A percentile compares a stretch with the other conserved stretches of the same genome.
Conservation (phyloP, 192 early-diverging fungal genomes). For the Coemansia sp. region DNA sequence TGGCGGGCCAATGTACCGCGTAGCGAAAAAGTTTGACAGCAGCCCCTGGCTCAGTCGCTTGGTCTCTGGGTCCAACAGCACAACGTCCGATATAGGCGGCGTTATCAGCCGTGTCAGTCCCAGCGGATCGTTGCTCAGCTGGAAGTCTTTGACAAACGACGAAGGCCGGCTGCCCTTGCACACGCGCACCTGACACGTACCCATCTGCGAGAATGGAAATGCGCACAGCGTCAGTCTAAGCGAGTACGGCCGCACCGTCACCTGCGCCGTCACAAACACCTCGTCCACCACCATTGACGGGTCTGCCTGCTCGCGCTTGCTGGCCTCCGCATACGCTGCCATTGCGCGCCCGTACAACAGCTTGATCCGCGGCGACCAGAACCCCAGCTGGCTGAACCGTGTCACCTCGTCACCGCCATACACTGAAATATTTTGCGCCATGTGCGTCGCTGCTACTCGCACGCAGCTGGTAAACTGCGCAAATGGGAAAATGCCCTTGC, state of each 20-base stretch:
- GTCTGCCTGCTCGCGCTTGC: constrained; percentile 7
- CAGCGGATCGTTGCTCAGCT: constrained; percentile 27
- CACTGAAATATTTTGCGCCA: constrained; percentile 27
- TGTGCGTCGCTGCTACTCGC: constrained; percentile 27
- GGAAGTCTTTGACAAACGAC: constrained; percentile 30
- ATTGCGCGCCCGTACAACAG: constrained; percentile 27
- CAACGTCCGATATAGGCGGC: constrained; percentile 27
- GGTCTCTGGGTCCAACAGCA: constrained; percentile 27
- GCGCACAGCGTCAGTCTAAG: constrained; percentile 24
- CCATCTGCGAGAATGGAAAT: constrained; percentile 32
- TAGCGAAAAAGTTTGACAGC: constrained; percentile 33
- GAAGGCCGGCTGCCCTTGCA: constrained; percentile 23
- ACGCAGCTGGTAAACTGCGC: constrained; percentile 25
- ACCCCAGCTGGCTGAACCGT: constrained; percentile 24
- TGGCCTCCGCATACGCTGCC: constrained; percentile 8
- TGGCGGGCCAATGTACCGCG: constrained; percentile 2
- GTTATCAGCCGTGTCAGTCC: constrained; percentile 29
- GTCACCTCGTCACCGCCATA: constrained; percentile 24
- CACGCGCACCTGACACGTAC: constrained; percentile 39
- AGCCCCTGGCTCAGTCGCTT: constrained; percentile 36
- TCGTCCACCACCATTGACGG: constrained; percentile 35
- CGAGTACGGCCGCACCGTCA: constrained; percentile 26
- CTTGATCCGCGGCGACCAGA: constrained; percentile 40
- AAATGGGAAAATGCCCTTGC: constrained; percentile 18
- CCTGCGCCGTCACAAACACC: constrained; percentile 28